A percentile compares a stretch with the other conserved stretches of the same genome.
phyloP scores from a whole-genome alignment of 2,329 filamentous ascomycete genomes.

The Alternaria burnsii region DNA sequence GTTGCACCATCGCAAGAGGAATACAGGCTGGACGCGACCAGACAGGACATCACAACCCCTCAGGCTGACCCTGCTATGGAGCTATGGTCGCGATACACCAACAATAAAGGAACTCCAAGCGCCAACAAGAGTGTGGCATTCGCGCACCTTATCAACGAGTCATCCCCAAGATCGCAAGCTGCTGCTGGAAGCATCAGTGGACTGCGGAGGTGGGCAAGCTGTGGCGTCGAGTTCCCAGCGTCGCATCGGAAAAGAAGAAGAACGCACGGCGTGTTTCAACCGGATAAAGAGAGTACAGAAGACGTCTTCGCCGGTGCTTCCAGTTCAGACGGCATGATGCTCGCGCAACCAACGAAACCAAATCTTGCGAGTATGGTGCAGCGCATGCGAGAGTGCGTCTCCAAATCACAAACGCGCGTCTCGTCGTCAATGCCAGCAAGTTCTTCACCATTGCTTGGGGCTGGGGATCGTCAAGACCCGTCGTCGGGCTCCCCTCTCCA shows the following conservation, averaged over 20 bases:
- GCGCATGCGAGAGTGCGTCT: constrained; percentile 57
- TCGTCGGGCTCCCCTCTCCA: constrained; percentile 44
- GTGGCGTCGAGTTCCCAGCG: constrained; percentile 59
- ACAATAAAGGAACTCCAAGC: constrained; percentile 48
- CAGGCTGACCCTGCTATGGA: constrained; percentile 58
- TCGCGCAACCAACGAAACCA: constrained; percentile 35
- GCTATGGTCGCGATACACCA: constrained; percentile 58
- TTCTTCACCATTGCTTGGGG: constrained; percentile 57
- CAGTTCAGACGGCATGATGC: constrained; percentile 43
- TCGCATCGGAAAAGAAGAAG: constrained; percentile 54
- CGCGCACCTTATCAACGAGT: constrained; percentile 56
- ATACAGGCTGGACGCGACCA: constrained; percentile 33
- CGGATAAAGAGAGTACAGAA: constrained; percentile 34
- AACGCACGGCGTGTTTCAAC: constrained; percentile 45
- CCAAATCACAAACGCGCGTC: constrained; percentile 32
- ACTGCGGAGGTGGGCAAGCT: constrained; percentile 60
- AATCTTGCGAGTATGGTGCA: constrained; percentile 51
- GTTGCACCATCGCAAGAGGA: constrained; percentile 52
- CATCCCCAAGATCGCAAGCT: constrained; percentile 56
- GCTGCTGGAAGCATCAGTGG: constrained; percentile 57
- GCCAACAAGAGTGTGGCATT: constrained; percentile 51
- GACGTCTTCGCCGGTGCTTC: constrained; percentile 42
- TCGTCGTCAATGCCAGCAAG: constrained; percentile 53
- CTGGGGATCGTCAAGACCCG: constrained; percentile 23
- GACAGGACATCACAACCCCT: constrained; percentile 51